Evolutionary conservation across 1,139 yeast genomes (phyloP), one percentile per base, ranked within the genome.

Genomic region (Candida frijolesensis): DNA sequence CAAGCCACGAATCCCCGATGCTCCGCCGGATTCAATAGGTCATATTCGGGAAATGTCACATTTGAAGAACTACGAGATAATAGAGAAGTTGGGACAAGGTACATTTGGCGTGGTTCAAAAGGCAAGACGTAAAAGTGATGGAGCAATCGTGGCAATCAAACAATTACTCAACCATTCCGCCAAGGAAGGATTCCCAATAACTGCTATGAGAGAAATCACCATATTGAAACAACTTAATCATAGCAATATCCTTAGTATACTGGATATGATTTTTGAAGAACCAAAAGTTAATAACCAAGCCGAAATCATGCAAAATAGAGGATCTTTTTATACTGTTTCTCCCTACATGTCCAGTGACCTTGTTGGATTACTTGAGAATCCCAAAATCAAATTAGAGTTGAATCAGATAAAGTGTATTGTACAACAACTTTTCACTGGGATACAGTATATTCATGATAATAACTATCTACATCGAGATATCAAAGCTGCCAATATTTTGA

Each of bases 331-430:
- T 67, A 91, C 96, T 71, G 96, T 94, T 4, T 82, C 94, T 41
- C 96, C 97, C 0, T 95, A 92, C 62, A 91, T 94, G 94, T 85
- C 91, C 15, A 88, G 91, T 29, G 99, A 95, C 70, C 76, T 95
- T 56, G 91, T 96, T 4, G 99, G 99, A 2, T 71, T 95, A n/a
- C 72, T 95, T 51, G 94, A 88, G 61, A 94, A 92, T 64, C 94
- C 96, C 1, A 71, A 80, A n/a, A 82, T 92, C 2, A 59, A 68
- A 10, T 70, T 94, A 33, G 66, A 78, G 12, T 73, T 85, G 42
- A 69, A 86, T 0, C 92, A 89, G 55, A 88, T 90, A 56, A 95
- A 95, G 66, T 87, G 96, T 64, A 80, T 94, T 55, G 81, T 91
- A 88, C 61, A 68, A 30, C 99, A 95, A 66, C 68, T 94, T 35